A percentile compares a stretch with the other conserved stretches of the same genome.
phyloP scores from a whole-genome alignment of 129 eudicot species.

The Saposhnikovia divaricata region DNA sequence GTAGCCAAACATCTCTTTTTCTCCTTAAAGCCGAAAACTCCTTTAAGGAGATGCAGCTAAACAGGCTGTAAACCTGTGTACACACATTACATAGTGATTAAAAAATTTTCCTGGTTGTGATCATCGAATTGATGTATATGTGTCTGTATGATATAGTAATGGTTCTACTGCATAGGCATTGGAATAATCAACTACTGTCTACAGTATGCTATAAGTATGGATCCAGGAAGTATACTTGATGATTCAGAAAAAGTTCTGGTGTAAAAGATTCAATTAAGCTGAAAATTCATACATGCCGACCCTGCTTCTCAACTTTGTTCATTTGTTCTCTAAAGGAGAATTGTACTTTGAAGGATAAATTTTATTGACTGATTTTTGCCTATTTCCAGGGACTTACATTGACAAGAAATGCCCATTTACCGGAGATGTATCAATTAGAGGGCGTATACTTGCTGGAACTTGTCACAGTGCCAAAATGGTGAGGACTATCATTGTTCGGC shows the following conservation, averaged over 20 bases:
- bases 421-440: slow-evolving; percentile 8
- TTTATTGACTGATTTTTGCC: too few relatives aligned
- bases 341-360: background rate
- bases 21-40: too few relatives aligned
- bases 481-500: slow-evolving; percentile 11
- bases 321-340: background rate
- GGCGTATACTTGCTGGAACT: slow-evolving; percentile 8
- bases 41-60: too few relatives aligned
- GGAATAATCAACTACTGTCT: background rate
- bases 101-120: background rate
- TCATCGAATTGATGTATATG: background rate
- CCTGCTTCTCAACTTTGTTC: background rate
- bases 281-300: too few relatives aligned
- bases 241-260: background rate
- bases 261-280: background rate
- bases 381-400: slow-evolving; percentile 6
- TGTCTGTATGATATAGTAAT: background rate
- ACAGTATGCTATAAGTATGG: background rate
- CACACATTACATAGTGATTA: background rate
- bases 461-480: slow-evolving; percentile 13
- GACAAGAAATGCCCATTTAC: slow-evolving; percentile 15
- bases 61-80: background rate
- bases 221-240: background rate
- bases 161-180: background rate
- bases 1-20: too few relatives aligned